Base-by-base conservation (phyloP, 352 stramenopile species). In the Phytopythium chamaehyphon region DNA sequence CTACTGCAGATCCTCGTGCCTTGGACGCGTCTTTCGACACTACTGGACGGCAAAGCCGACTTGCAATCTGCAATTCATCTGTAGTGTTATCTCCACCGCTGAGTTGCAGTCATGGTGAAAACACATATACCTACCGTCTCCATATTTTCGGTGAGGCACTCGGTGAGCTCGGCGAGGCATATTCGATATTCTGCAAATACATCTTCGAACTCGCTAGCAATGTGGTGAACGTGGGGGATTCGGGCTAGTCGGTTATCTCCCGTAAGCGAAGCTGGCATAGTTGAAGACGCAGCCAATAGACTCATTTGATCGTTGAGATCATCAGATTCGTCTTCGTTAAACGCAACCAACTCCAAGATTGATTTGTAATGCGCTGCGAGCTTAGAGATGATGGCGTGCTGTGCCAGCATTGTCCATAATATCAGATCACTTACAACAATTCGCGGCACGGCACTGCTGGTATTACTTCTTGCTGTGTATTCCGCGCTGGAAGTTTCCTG, bases 191-290 rank as follows among this genome's bases (percentile, higher is more conserved):
- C 70, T 14, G 70, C 68, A 28, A 69, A 56, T 35, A 73, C 42
- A 6, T 72, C 58, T 28, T 73, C 67, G 39, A 84, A 70, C 46
- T 86, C 76, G 16, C 73, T 26, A 35, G 72, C 72, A 54, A 88
- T 82, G n/a, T 70, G 69, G 40, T 68, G 59, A 42, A 86, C 54
- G 50, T 88, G 74, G 12, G 72, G 72, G 18, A 84, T 59, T 1
- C 26, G 15, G 16, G 14, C 11, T 9, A 15, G 33, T 38, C 53
- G 18, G 15, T 33, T 33, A 54, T 28, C 37, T 36, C 22, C 26
- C 11, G 7, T 62, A 2, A 54, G 63, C 8, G 49, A 23, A 11
- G 47, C 38, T 6, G 62, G 59, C 6, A 54, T 59, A 12, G 40
- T 53, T 37, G 57, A 43, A 19, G 64, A 69, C 5, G 59, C 61